Conservation (phyloP, 108 stramenopile species). For the Conticribra weissflogii region DNA sequence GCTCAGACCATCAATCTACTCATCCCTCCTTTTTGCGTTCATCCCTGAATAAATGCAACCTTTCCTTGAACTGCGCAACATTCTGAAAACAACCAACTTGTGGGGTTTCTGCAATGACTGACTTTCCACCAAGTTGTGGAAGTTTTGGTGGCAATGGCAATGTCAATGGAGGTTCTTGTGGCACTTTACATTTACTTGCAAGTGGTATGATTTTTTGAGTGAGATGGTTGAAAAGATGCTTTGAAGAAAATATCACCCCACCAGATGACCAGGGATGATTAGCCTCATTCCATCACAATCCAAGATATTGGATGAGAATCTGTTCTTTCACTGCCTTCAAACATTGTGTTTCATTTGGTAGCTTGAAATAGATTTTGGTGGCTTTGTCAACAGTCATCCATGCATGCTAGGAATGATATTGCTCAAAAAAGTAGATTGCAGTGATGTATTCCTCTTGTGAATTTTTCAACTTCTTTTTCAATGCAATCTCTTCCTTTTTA, state of each 20-base stretch:
- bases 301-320: background rate
- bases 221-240: slow-evolving; percentile 3
- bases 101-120: too few species aligned
- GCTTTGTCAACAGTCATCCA: slow-evolving; percentile 1
- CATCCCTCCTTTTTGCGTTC: background rate
- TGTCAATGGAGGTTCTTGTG: too few species aligned
- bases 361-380: background rate
- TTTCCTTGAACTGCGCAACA: too few species aligned
- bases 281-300: slow-evolving; percentile 6
- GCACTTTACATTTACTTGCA: background rate
- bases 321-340: slow-evolving; percentile 3
- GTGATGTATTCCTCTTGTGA: background rate
- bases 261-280: slow-evolving; percentile 11
- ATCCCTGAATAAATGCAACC: too few species aligned
- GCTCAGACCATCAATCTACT: too few species aligned
- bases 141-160: too few species aligned
- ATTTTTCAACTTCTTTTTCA: slow-evolving; percentile 2
- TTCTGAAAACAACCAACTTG: too few species aligned
- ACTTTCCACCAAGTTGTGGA: too few species aligned
- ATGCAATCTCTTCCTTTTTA: background rate
- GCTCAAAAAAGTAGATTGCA: slow-evolving; percentile 3
- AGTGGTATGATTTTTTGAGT: background rate
- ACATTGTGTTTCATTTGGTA: background rate
- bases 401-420: background rate
- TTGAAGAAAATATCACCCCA: background rate